Evolutionary conservation across 2,329 filamentous ascomycete genomes (phyloP).

Genomic region (Graphilbum fragrans): DNA sequence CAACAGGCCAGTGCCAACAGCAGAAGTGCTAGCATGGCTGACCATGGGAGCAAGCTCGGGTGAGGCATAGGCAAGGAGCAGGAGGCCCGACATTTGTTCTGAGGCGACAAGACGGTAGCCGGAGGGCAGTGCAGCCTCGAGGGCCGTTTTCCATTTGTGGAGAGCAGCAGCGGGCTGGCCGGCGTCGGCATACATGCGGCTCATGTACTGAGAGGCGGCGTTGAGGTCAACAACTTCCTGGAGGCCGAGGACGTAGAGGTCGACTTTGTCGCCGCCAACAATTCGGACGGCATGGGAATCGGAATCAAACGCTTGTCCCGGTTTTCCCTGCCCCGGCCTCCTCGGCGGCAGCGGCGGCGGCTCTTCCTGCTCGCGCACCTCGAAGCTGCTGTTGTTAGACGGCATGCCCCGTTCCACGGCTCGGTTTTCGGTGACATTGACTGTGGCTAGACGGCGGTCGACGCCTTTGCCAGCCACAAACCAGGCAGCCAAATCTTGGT

Average conservation of each 20-base stretch:
- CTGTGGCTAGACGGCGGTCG: slow-evolving; percentile 46
- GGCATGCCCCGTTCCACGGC: slow-evolving; percentile 24
- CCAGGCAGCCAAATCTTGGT: slow-evolving; percentile 81
- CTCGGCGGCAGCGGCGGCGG: slow-evolving; percentile 1
- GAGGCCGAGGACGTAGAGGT: slow-evolving; percentile 78
- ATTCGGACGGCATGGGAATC: slow-evolving; percentile 25
- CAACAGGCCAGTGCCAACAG: slow-evolving; percentile 78
- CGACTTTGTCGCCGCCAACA: slow-evolving; percentile 56
- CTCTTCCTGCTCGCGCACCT: slow-evolving; percentile 2
- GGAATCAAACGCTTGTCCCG: too few species aligned
- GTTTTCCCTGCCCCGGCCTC: slow-evolving; percentile 16
- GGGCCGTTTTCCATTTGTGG: slow-evolving; percentile 68
- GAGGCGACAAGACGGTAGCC: slow-evolving; percentile 69
- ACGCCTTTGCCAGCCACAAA: slow-evolving; percentile 69
- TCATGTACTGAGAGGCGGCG: slow-evolving; percentile 66
- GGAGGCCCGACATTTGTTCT: slow-evolving; percentile 76
- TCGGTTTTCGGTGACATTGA: slow-evolving; percentile 30
- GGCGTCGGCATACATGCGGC: slow-evolving; percentile 58
- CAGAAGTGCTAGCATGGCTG: slow-evolving; percentile 68
- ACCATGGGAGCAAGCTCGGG: slow-evolving; percentile 62
- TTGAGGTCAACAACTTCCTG: slow-evolving; percentile 88
- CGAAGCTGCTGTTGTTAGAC: slow-evolving; percentile 30
- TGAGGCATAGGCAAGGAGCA: slow-evolving; percentile 77
- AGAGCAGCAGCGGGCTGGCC: slow-evolving; percentile 38
- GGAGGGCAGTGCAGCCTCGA: slow-evolving; percentile 60